Percentiles rank a stretch among this genome's conserved stretches.
Conservation (phyloP, 192 early-diverging fungal genomes). For the Blastocladiella britannica region DNA sequence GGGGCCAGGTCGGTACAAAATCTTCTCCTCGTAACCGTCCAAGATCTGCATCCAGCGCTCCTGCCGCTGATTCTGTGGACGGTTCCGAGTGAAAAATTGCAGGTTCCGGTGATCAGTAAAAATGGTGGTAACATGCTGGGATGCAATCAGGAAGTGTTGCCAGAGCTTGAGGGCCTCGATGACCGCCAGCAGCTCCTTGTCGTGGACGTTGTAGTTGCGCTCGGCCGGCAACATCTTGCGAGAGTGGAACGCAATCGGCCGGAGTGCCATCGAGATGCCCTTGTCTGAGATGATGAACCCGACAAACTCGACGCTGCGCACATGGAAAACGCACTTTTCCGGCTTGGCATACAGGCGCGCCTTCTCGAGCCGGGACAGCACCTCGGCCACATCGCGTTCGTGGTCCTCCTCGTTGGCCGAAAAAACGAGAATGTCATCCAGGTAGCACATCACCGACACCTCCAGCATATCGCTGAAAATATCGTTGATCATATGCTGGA, state of each 20-base stretch:
- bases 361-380: slow-evolving; percentile 12
- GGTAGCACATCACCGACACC: slow-evolving; percentile 10
- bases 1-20: not conserved
- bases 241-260: slow-evolving; percentile 12
- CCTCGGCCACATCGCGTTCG: slow-evolving; percentile 8
- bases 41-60: slow-evolving; percentile 6
- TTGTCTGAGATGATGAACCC: slow-evolving; percentile 9
- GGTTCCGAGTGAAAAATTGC: slow-evolving; percentile 5
- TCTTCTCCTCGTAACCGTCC: not conserved
- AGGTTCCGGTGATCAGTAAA: slow-evolving; percentile 11
- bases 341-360: no score
- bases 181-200: slow-evolving; percentile 2
- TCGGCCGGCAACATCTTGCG: slow-evolving; percentile 6
- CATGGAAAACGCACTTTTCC: slow-evolving; percentile 14
- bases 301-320: not conserved
- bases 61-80: slow-evolving; percentile 7
- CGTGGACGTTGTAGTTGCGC: no score
- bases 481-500: slow-evolving; percentile 19
- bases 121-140: not conserved
- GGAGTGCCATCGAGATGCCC: slow-evolving; percentile 15
- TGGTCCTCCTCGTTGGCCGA: no score
- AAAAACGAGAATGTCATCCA: slow-evolving; percentile 29
- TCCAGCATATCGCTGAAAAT: slow-evolving; percentile 9
- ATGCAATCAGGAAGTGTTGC: slow-evolving; percentile 2
- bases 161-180: not conserved